Evolutionary conservation across 2,329 filamentous ascomycete genomes (phyloP).

Genomic region (Ciborinia camelliae): DNA sequence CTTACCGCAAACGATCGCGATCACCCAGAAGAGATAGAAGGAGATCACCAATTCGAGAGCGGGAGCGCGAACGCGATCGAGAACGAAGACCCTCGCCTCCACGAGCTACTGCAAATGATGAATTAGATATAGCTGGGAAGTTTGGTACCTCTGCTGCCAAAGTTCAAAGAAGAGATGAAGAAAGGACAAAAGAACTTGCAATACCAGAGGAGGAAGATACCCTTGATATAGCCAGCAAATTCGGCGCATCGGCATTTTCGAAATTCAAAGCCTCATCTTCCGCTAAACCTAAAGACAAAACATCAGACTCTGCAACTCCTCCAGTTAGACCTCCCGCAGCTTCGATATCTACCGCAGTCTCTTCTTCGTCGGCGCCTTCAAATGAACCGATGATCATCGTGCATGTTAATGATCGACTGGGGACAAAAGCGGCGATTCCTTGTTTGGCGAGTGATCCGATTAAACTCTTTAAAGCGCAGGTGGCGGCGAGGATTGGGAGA

Average conservation of each 20-base stretch:
- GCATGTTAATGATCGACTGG: constrained; percentile 89
- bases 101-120: constrained; percentile 30
- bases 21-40: constrained; percentile 40
- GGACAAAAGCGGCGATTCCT: constrained; percentile 91
- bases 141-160: constrained; percentile 27
- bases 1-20: constrained; percentile 18
- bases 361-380: constrained; percentile 28
- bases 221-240: constrained; percentile 18
- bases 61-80: constrained; percentile 39
- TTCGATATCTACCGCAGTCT: constrained; percentile 14
- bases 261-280: constrained; percentile 11
- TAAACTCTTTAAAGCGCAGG: constrained; percentile 84
- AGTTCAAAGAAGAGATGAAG: constrained; percentile 9
- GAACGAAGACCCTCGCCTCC: constrained; percentile 49
- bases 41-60: constrained; percentile 40
- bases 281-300: background rate
- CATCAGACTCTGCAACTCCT: constrained; percentile 19
- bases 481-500: constrained; percentile 82
- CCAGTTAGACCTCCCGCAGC: constrained; percentile 28
- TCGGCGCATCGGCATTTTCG: constrained; percentile 15
- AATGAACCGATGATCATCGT: constrained; percentile 88
- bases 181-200: constrained; percentile 6
- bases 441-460: constrained; percentile 83
- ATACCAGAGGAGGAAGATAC: constrained; percentile 16
- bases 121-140: constrained; percentile 37